Conservation (phyloP, 1,139 yeast species). For the Debaryomyces robertsiae region DNA sequence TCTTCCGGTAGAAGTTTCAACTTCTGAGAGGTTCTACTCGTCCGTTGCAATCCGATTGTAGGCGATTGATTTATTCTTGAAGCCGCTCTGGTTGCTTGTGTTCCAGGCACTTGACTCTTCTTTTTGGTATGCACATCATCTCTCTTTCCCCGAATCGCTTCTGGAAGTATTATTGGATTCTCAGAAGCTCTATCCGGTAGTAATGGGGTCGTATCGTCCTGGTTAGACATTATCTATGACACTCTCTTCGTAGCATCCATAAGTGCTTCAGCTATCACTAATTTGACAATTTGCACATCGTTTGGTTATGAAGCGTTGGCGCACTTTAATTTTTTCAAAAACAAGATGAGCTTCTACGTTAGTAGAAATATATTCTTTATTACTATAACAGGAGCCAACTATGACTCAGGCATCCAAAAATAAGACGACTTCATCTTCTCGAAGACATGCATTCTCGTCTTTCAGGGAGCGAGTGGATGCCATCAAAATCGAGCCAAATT, state of each 20-base stretch:
- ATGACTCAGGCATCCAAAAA: slow-evolving; percentile 4
- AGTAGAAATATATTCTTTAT: neutral
- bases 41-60: slow-evolving; percentile 79
- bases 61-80: slow-evolving; percentile 38
- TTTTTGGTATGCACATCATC: slow-evolving; percentile 1
- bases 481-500: slow-evolving; percentile 81
- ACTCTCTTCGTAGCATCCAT: no score
- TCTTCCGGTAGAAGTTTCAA: slow-evolving; percentile 86
- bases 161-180: slow-evolving; percentile 28
- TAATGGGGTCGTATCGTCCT: slow-evolving; percentile 24
- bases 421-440: slow-evolving; percentile 53
- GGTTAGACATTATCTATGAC: slow-evolving; percentile 2
- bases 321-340: neutral
- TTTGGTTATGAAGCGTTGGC: no score
- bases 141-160: slow-evolving; percentile 4
- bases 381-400: neutral
- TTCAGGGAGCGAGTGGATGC: slow-evolving; percentile 84
- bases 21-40: slow-evolving; percentile 86
- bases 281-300: no score
- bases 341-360: neutral
- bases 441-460: slow-evolving; percentile 68
- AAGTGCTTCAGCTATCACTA: neutral
- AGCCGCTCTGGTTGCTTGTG: slow-evolving; percentile 24
- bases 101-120: slow-evolving; percentile 5
- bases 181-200: slow-evolving; percentile 26